Evolutionary conservation across 306 rosid species (phyloP), one percentile per base, ranked within the genome.

Genomic region (Glycine soja): DNA sequence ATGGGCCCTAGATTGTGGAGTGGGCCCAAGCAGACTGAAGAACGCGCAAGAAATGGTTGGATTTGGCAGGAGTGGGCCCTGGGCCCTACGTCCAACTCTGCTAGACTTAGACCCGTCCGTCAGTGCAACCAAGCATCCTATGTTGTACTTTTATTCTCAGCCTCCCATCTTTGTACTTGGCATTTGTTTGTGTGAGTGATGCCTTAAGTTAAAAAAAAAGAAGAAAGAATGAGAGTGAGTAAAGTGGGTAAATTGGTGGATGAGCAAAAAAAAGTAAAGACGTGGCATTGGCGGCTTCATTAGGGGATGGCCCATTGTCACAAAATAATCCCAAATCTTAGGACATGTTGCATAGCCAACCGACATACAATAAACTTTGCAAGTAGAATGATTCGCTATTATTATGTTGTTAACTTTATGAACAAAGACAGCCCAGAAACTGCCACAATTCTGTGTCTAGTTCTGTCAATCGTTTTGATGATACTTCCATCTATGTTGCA

Each of bases 91-190:
- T 16, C 77, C 54, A 59, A 72, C 48, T 13, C 30, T 24, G 30
- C 30, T 24, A 24, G 30, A 24, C 30, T 24, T 24, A 24, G 30
- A 24, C 30, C 30, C 30, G 30, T 24, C 30, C 64, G 48, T 85
- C 79, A 81, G n/a, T 12, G 51, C 24, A 51, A 12, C 61, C 80
- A 56, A 83, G 92, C 73, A 87, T 89, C 90, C 90, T 63, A 85
- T 87, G 90, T 82, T 62, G 14, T 45, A 46, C 64, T 42, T 64
- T 76, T n/a, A 61, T 59, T 82, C 48, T 72, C 42, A 3, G 7
- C 77, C 85, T 64, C 76, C 36, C 59, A 46, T 19, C 8, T 10
- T n/a, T 38, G 70, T 63, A 62, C 61, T 80, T 52, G 48, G 61
- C 12, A 18, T 4, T 80, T 58, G 3, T 38, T 24, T 4, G 30